phyloP scores from a whole-genome alignment of 148 eudicot species.

The Simmondsia chinensis region DNA sequence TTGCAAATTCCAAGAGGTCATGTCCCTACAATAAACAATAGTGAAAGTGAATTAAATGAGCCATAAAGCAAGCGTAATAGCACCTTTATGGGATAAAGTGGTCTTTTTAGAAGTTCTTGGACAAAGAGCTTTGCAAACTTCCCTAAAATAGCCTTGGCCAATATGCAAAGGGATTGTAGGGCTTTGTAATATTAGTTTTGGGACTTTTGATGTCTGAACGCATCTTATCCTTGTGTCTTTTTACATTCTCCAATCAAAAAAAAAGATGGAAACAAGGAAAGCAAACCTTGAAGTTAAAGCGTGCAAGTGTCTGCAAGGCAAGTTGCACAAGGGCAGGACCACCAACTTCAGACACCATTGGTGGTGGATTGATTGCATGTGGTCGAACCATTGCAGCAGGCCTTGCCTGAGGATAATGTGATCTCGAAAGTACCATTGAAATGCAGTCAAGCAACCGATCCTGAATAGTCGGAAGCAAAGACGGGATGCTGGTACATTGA shows the following conservation, averaged over 20 bases:
- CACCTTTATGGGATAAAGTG: no score
- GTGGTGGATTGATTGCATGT: conserved; percentile 24
- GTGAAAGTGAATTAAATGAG: conserved; percentile 7
- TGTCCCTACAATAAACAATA: conserved; percentile 54
- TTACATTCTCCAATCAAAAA: background rate
- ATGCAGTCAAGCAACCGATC: conserved; percentile 73
- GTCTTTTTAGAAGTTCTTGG: no score
- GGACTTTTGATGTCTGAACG: no score
- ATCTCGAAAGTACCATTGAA: conserved; percentile 62
- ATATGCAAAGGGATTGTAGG: no score
- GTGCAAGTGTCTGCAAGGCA: conserved; percentile 88
- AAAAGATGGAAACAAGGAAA: conserved; percentile 3
- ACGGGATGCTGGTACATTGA: conserved; percentile 61
- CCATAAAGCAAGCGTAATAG: no score
- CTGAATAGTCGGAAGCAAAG: conserved; percentile 83
- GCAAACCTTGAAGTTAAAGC: conserved; percentile 81
- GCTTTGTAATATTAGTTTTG: no score
- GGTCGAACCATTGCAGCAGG: conserved; percentile 38
- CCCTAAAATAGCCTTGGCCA: no score
- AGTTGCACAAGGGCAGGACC: conserved; percentile 81
- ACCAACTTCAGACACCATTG: conserved; percentile 52
- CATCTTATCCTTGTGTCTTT: no score
- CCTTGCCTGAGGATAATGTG: conserved; percentile 49
- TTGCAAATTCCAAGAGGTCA: conserved; percentile 85
- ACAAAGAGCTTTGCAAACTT: no score